Evolutionary conservation across 305 asterid species (phyloP).

Genomic region (Fraxinus albicans): DNA sequence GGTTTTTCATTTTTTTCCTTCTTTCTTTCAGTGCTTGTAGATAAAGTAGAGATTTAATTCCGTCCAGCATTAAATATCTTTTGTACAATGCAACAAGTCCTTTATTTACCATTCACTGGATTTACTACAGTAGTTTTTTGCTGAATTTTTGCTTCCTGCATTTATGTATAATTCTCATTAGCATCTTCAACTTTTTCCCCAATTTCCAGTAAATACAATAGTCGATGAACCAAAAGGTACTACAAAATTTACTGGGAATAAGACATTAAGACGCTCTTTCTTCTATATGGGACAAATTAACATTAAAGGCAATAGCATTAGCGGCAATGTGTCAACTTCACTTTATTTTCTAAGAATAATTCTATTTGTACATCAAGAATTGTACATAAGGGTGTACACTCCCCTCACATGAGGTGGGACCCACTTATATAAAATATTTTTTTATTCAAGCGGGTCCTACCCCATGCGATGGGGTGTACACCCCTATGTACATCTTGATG

Average conservation of each 20-base stretch:
- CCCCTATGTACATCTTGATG: no score
- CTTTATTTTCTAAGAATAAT: not conserved
- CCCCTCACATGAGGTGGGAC: no score
- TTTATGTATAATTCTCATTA: not conserved
- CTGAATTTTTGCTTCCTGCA: constrained; percentile 16
- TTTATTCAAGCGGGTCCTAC: no score
- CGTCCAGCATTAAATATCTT: not conserved
- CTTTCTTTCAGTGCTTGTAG: not conserved
- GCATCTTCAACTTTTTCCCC: not conserved
- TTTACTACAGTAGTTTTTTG: not conserved
- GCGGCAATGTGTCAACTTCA: constrained; percentile 26
- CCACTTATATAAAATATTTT: no score
- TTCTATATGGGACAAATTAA: not conserved
- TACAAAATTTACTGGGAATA: not conserved
- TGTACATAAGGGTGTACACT: no score
- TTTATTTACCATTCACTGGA: constrained; percentile 1
- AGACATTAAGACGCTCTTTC: not conserved
- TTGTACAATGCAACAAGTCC: constrained; percentile 3
- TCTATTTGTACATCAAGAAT: no score
- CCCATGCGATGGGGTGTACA: no score
- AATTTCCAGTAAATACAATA: not conserved
- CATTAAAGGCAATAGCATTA: constrained; percentile 12
- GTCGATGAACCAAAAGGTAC: not conserved
- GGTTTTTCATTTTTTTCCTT: not conserved
- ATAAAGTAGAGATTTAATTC: not conserved